Evolutionary conservation across 2,329 filamentous ascomycete species (phyloP).

Genomic region (Dactylellina drechsleri): DNA sequence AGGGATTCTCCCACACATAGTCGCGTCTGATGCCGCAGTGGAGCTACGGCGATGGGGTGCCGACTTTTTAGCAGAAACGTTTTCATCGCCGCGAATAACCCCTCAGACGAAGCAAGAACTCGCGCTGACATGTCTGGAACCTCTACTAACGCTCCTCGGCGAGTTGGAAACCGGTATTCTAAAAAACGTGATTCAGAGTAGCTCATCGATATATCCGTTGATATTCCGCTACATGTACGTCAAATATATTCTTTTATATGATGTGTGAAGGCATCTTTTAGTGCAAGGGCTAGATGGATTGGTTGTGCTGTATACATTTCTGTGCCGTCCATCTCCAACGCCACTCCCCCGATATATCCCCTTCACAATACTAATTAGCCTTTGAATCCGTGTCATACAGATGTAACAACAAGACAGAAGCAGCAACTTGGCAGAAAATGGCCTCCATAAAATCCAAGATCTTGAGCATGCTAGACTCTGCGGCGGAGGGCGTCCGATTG

Average conservation of each 20-base stretch:
- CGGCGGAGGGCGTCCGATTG: conserved; percentile 79
- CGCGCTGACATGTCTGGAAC: conserved; percentile 79
- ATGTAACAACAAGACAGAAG: conserved; percentile 85
- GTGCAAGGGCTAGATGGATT: conserved; percentile 3
- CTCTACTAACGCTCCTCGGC: conserved; percentile 75
- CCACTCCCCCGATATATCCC: not conserved
- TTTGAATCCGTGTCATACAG: conserved; percentile 65
- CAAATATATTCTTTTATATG: conserved; percentile 21
- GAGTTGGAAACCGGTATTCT: conserved; percentile 82
- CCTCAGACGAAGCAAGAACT: conserved; percentile 80
- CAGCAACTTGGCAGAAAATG: conserved; percentile 86
- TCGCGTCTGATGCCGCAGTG: conserved; percentile 74
- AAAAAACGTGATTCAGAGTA: conserved; percentile 85
- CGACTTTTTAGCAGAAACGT: conserved; percentile 94
- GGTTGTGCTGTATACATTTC: conserved; percentile 5
- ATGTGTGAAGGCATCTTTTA: conserved; percentile 4
- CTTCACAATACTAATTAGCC: conserved; percentile 54
- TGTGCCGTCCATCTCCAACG: not conserved
- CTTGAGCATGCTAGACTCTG: conserved; percentile 84
- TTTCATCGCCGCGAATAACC: conserved; percentile 86
- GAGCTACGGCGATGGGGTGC: conserved; percentile 94
- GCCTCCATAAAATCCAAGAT: conserved; percentile 88
- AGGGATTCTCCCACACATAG: conserved; percentile 88
- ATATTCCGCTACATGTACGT: conserved; percentile 93
- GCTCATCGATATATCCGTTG: conserved; percentile 90